Evolutionary conservation across 768 basidiomycete species (phyloP), one percentile per base, ranked within the genome.

Genomic region (Hygrophorus pudorinus): DNA sequence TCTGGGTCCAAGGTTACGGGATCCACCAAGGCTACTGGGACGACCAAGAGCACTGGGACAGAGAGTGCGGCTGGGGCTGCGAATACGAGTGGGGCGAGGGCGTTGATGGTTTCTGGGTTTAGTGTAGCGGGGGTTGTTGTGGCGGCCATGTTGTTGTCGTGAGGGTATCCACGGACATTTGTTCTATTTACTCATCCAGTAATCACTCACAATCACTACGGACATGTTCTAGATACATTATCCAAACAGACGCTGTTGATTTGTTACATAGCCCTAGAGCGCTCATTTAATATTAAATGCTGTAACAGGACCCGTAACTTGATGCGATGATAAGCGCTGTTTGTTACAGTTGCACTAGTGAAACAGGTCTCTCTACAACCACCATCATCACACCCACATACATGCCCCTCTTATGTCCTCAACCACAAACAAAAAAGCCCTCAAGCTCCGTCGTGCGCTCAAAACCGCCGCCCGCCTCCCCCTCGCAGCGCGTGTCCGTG

Each of bases 361-460:
- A n/a, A n/a, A n/a, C n/a, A n/a, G n/a, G n/a, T n/a, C n/a, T n/a
- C n/a, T n/a, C n/a, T n/a, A n/a, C n/a, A n/a, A n/a, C n/a, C n/a
- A n/a, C n/a, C n/a, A n/a, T n/a, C n/a, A n/a, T n/a, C n/a, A n/a
- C n/a, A n/a, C n/a, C n/a, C n/a, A n/a, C n/a, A n/a, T n/a, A n/a
- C n/a, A n/a, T 41, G 16, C 17, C 32, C 49, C 59, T 59, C 11
- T 56, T 10, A 70, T 68, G 51, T 59, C 65, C 29, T 21, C 38
- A 27, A 36, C 24, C 4, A 17, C 28, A n/a, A n/a, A n/a, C 10
- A 50, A 47, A 38, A 47, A 48, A 46, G 67, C 64, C 21, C 64
- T 65, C 47, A 79, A 77, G 62, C 66, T 82, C 35, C 70, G 71
- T 20, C 69, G 73, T n/a, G 80, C 68, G 1, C 70, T 83, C 61